A percentile compares a stretch with the other conserved stretches of the same genome.
Evolutionary conservation across 768 basidiomycete species (phyloP).

Genomic region (Termitomyces sp.): DNA sequence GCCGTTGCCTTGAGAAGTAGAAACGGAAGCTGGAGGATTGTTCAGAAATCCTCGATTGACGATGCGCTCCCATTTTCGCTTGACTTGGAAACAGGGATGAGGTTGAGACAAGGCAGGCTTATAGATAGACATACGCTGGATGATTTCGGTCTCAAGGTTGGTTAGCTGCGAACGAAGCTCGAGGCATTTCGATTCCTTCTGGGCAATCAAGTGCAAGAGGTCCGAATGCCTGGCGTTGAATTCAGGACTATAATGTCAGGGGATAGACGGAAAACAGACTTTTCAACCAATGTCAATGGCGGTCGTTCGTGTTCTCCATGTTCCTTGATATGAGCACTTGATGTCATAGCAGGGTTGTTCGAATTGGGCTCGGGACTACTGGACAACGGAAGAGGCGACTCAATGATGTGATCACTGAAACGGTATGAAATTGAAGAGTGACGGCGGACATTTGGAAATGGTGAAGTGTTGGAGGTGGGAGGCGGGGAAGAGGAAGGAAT

Average conservation of each 20-base stretch:
- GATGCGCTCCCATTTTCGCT: slow-evolving; percentile 82
- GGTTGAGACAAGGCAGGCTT: neutral
- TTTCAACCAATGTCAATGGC: slow-evolving; percentile 67
- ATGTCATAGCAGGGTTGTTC: slow-evolving; percentile 17
- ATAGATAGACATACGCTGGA: slow-evolving; percentile 41
- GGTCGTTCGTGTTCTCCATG: slow-evolving; percentile 21
- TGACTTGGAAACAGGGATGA: slow-evolving; percentile 40
- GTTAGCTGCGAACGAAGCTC: slow-evolving; percentile 74
- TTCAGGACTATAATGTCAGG: slow-evolving; percentile 1
- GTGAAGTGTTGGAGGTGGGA: slow-evolving; percentile 9
- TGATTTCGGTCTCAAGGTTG: slow-evolving; percentile 66
- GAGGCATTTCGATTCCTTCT: slow-evolving; percentile 81
- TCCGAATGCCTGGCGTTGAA: slow-evolving; percentile 62
- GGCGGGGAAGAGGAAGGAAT: slow-evolving; percentile 18
- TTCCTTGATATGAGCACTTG: slow-evolving; percentile 15
- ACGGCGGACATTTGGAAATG: slow-evolving; percentile 25
- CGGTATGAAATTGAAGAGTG: slow-evolving; percentile 55
- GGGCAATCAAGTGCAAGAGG: slow-evolving; percentile 77
- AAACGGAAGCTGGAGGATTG: slow-evolving; percentile 11
- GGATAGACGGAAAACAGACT: slow-evolving; percentile 37
- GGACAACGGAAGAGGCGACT: slow-evolving; percentile 10
- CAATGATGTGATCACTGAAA: slow-evolving; percentile 19
- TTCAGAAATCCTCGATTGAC: slow-evolving; percentile 52
- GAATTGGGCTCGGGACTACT: slow-evolving; percentile 13
- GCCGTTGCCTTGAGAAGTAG: slow-evolving; percentile 22